Evolutionary conservation across 495 filamentous ascomycete species (phyloP), one percentile per base, ranked within the genome.

Genomic region (Trichoderma asperelloides): DNA sequence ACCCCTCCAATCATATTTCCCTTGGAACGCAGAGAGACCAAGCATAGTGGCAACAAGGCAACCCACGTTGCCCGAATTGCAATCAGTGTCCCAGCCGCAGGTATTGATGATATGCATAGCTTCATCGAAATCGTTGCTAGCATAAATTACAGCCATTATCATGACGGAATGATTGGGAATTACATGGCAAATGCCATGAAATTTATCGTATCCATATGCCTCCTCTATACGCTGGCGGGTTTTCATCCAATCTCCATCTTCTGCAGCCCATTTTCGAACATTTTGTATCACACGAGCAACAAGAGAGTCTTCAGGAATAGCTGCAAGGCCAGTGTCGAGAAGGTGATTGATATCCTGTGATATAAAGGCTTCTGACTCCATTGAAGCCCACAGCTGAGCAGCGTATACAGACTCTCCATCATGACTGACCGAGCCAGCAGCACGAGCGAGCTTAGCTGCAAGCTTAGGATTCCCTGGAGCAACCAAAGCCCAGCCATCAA

Each of bases 51-150:
- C 74, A 2, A 76, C 66, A 8, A 76, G 60, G 25, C 74, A 76
- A 0, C 67, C 74, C 16, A 76, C 18, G 45, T 76, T 76, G 0
- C 74, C 74, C 28, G 74, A 73, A 40, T 76, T 76, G 55, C 73
- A 75, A 41, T 75, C 73, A 0, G 74, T 76, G 63, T 75, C 74
- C 73, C 74, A 76, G 40, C 74, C 74, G 40, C 70, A 71, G 12
- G 74, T 76, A 41, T 74, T 74, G 37, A 75, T 68, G 49, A 76
- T 72, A 60, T 75, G 73, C 73, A 76, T 75, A 13, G 74, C 74
- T 45, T 74, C 71, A 45, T 70, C 45, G 65, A 76, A 76, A 49
- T 71, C 60, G 39, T 69, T 21, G 9, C 70, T 70, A 16, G 63
- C 73, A 15, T 74, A 74, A 4, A 76, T 43, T n/a, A 76, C 57